phyloP scores from a whole-genome alignment of 306 rosid species.

The Vicia faba region DNA sequence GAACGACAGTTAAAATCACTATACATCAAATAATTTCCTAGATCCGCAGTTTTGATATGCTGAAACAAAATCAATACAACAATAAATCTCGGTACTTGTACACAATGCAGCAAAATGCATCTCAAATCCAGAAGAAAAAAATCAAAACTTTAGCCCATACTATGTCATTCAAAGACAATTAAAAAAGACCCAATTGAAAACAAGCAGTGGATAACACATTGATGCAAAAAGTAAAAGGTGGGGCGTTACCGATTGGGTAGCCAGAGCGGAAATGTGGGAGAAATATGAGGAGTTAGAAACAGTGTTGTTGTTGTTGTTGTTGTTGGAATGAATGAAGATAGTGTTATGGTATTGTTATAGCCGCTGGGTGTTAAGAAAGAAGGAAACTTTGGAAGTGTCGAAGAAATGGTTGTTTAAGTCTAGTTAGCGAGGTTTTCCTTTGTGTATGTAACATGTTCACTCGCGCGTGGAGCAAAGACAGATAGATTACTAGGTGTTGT shows the following conservation, averaged over 20 bases:
- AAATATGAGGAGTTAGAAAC: constrained; percentile 12
- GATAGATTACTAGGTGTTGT: too few relatives aligned
- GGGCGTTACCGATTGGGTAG: constrained; percentile 41
- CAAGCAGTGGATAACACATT: too few relatives aligned
- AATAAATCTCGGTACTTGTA: background rate
- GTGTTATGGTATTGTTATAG: background rate
- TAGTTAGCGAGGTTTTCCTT: background rate
- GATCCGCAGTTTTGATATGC: constrained; percentile 16
- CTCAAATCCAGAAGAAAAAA: constrained; percentile 23
- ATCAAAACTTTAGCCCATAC: constrained; percentile 17
- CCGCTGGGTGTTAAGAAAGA: background rate
- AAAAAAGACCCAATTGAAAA: background rate
- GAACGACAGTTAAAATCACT: background rate
- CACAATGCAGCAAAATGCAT: constrained; percentile 26
- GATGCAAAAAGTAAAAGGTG: background rate
- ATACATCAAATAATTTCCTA: constrained; percentile 14
- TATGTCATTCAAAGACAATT: background rate
- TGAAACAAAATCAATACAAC: background rate
- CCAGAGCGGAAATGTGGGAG: constrained; percentile 45
- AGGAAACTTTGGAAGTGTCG: constrained; percentile 2
- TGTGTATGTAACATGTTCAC: background rate
- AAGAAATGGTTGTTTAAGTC: background rate
- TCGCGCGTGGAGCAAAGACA: background rate
- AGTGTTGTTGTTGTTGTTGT: too few relatives aligned
- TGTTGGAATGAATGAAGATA: background rate